Base-by-base conservation (phyloP, 805 yeast genomes). In the Sugiyamaella smithiae region DNA sequence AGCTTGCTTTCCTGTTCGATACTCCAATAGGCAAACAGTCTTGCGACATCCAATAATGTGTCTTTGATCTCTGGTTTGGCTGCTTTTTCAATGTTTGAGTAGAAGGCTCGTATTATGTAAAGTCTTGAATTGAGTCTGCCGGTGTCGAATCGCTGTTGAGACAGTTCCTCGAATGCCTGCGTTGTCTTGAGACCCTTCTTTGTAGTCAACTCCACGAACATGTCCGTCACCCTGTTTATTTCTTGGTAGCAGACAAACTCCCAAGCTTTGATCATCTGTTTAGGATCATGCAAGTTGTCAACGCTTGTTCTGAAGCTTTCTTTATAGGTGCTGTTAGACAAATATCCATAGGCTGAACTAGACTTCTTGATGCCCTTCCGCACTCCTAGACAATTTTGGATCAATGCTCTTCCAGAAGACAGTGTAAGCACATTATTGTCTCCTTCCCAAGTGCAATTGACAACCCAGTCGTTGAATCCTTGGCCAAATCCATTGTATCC, bases 381-480 rank as follows among this genome's bases (percentile, higher is more conserved):
- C 29, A 69, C 55, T 4, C 61, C 59, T 43, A 70, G 62, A 24
- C 74, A 73, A 49, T 70, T 68, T 65, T 78, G 84, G 53, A 82
- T 70, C 24, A 83, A 72, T 17, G 91, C 80, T 65, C 91, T 82
- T 48, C 96, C 97, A 52, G 88, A 80, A 44, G 88, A 83, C 67
- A 88, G 80, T 2, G 89, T 85, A 55, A 89, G 74, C 36, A 89
- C 84, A 62, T 82, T 88, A 72, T 89, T 89, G 68, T 89, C 97
- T 67, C 97, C 97, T 72, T 89, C 97, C 97, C 97, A 89, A n/a
- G 97, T 89, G 68, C 96, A 89, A 70, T 90, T 96, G 35, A 90
- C 97, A 11, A 85, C 96, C 88, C 95, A 91, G 66, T 89, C 97
- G 52, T 78, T 77, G 71, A 80, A 88, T 8, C 89, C 89, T 65